Base-by-base conservation (phyloP, 1,284 basidiomycete species). In the Ganoderma resinaceum region DNA sequence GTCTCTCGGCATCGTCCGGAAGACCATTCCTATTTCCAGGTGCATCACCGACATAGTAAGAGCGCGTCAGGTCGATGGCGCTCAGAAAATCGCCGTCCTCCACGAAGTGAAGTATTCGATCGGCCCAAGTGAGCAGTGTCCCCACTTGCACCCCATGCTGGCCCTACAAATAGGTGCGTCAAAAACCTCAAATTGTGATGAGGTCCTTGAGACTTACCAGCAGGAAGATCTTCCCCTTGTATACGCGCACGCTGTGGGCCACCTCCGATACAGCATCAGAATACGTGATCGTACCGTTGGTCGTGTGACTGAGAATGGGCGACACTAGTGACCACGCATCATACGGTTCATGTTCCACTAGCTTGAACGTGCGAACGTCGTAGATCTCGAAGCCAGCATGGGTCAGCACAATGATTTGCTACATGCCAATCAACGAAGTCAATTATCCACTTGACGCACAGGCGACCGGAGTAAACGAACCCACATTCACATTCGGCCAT, bases 81-180 rank as follows among this genome's bases (percentile, higher is more conserved):
- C 87, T 89, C 20, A 99, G 83, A 78, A 98, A 97, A 76, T 98
- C 92, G 37, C 96, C 96, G 5, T 87, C 84, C 76, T 95, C 87
- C 33, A 99, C 97, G 63, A 92, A 89, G 4, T 90, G 85, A 37
- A 99, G 83, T 29, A 99, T 91, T 29, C 94, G 91, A 78, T 99
- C 97, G 12, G 97, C 96, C 98, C 98, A 99, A 0, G 96, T 95
- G 57, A 97, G 84, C 31, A 99, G 83, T 0, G 93, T 95, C 35
- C 96, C 98, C 0, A 94, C 95, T 77, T 90, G 87, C 0, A 99
- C 75, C 67, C 90, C 90, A 68, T 89, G 85, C 66, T 86, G 86
- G 58, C 87, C 86, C 93, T 95, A 72, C 20, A 53, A 68, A n/a
- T 3, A 12, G 16, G 53, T 57, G 46, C 14, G 46, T 26, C 18